Evolutionary conservation across 306 rosid species (phyloP).

Genomic region (Fragaria ananassa): DNA sequence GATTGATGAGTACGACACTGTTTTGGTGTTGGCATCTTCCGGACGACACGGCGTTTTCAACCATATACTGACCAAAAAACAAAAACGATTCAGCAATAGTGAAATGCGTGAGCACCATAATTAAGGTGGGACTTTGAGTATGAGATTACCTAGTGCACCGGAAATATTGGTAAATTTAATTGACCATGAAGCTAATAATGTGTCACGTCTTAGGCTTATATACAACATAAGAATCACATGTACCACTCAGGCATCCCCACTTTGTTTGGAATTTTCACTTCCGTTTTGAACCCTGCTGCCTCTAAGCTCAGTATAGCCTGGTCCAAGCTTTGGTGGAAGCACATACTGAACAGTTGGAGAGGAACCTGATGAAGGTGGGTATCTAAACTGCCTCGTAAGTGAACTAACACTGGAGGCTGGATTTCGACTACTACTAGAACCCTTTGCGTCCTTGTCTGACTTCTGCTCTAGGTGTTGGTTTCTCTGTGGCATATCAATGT

Average conservation of each 20-base stretch:
- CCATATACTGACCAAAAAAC: background rate
- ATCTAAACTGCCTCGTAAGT: conserved; percentile 35
- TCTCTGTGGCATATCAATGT: conserved; percentile 35
- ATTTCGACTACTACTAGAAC: conserved; percentile 24
- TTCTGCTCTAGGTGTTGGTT: conserved; percentile 45
- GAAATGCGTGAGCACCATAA: background rate
- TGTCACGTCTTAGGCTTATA: background rate
- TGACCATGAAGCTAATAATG: background rate
- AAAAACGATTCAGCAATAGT: background rate
- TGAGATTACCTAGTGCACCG: background rate
- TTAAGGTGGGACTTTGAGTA: background rate
- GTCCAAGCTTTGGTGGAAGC: conserved; percentile 39
- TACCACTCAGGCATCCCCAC: conserved; percentile 13
- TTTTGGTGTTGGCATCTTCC: background rate
- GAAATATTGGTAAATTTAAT: background rate
- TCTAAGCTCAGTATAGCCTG: conserved; percentile 33
- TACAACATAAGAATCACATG: background rate
- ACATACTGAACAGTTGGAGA: conserved; percentile 33
- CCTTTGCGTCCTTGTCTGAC: conserved; percentile 36
- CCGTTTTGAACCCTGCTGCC: conserved; percentile 21
- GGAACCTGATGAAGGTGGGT: conserved; percentile 40
- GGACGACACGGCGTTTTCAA: background rate
- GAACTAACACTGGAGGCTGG: conserved; percentile 38
- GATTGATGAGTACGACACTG: background rate
- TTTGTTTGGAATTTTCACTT: conserved; percentile 19